A percentile compares a stretch with the other conserved stretches of the same genome.
phyloP scores from a whole-genome alignment of 176 grass and related monocot genomes.

The Triticum monococcum region DNA sequence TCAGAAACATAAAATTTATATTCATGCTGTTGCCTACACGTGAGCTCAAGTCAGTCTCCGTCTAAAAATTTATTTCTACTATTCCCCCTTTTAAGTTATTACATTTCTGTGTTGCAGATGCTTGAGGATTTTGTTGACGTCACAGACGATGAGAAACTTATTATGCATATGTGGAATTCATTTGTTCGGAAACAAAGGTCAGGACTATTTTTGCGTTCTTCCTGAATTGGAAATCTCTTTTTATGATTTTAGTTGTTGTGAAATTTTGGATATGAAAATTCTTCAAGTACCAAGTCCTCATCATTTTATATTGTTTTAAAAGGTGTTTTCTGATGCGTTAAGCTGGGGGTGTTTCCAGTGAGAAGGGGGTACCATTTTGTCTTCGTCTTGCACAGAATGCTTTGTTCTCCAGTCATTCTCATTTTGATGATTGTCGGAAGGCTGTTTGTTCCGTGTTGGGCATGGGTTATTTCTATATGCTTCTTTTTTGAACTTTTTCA shows the following conservation, averaged over 20 bases:
- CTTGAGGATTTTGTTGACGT: slow-evolving; percentile 99
- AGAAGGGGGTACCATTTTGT: not conserved
- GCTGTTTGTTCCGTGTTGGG: not conserved
- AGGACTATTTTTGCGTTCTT: not conserved
- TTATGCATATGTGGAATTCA: slow-evolving; percentile 99
- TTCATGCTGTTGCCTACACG: not conserved
- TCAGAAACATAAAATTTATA: slow-evolving; percentile 8
- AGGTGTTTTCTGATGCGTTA: not conserved
- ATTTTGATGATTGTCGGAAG: slow-evolving; percentile 5
- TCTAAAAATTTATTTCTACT: not conserved
- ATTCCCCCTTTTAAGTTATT: slow-evolving; percentile 3
- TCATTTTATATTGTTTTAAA: not conserved
- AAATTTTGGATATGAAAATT: not conserved
- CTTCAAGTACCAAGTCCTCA: not conserved
- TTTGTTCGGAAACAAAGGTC: slow-evolving; percentile 99
- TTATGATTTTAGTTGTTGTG: not conserved
- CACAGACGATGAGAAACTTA: slow-evolving; percentile 91
- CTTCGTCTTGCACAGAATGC: not conserved
- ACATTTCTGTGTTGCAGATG: slow-evolving; percentile 58
- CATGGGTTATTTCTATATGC: not conserved
- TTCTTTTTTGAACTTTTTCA: not conserved
- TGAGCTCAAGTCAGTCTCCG: not conserved
- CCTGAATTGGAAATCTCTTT: not conserved
- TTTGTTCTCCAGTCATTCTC: not conserved
- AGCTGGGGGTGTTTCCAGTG: not conserved